Evolutionary conservation across 345 rosid species (phyloP).

Genomic region (Ceriops decandra): DNA sequence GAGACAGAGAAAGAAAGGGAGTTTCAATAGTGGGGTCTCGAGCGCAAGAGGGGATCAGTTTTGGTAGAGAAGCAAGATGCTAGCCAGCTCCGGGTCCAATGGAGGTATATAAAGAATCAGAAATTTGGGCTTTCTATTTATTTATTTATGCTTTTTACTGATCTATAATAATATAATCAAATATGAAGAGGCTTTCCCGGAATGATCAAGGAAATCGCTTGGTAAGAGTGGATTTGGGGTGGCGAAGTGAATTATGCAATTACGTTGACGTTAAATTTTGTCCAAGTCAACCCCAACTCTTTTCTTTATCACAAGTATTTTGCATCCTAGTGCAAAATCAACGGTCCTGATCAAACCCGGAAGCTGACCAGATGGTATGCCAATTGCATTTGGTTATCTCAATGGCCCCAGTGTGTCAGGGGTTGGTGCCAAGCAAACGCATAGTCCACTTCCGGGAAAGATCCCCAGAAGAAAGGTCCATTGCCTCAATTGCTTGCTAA

Average conservation of each 20-base stretch:
- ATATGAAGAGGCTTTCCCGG: slow-evolving; percentile 36
- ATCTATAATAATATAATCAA: neutral
- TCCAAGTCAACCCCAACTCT: slow-evolving; percentile 20
- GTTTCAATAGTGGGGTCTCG: neutral
- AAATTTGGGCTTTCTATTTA: neutral
- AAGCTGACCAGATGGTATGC: too few species aligned
- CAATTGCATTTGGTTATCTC: too few species aligned
- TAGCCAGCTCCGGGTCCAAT: neutral
- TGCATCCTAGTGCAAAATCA: too few species aligned
- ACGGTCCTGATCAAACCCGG: too few species aligned
- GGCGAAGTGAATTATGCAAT: slow-evolving; percentile 5
- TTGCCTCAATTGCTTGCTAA: too few species aligned
- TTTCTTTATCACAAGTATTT: too few species aligned
- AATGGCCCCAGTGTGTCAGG: too few species aligned
- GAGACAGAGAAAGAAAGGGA: neutral
- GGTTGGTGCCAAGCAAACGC: too few species aligned
- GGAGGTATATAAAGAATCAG: neutral
- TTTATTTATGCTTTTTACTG: neutral
- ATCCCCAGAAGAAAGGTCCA: too few species aligned
- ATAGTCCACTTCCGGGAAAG: too few species aligned
- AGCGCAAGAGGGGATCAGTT: neutral
- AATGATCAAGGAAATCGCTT: slow-evolving; percentile 34
- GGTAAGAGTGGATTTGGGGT: slow-evolving; percentile 10
- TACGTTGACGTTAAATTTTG: slow-evolving; percentile 43
- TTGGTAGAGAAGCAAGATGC: neutral